Base-by-base conservation (phyloP, 345 rosid species). In the Reutealis trisperma region DNA sequence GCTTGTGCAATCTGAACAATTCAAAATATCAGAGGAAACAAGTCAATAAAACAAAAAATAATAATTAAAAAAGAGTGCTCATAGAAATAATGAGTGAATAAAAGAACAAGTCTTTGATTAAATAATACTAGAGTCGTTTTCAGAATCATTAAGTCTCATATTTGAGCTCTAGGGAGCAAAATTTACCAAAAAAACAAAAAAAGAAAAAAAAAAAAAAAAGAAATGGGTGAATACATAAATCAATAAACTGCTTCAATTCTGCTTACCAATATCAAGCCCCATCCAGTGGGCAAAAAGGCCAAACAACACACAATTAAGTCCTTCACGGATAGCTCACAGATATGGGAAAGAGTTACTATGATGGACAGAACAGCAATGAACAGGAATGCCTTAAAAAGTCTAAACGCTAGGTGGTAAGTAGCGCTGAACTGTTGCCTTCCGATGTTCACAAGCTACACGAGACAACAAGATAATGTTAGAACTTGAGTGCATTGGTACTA, bases 221-320 rank as follows among this genome's bases (percentile, higher is more conserved):
- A 41, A 8, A 18, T 9, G 12, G 8, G 22, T 60, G 6, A 18
- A 61, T 74, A 66, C 34, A 15, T 19, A 6, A 64, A 34, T 14
- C 19, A 18, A 6, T 4, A 18, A 34, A 42, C 19, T 54, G 7
- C 41, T 63, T 60, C 42, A 72, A 30, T 41, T 9, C 30, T 27
- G 45, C 86, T 82, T 87, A 95, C 99, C 98, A 95, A 75, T 85
- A 93, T 84, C 73, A 95, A 84, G 75, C 99, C 98, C 99, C 99
- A 95, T 70, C 97, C 99, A 0, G 99, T 95, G 5, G 99, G 99
- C 80, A 93, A 71, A 81, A 95, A 95, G 3, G 98, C 99, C 64
- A 95, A 85, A 83, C 93, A 87, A 84, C 98, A 93, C 68, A 93
- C 91, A 0, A 92, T 65, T 72, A 95, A 76, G 77, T 95, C 99